Evolutionary conservation across 2,329 filamentous ascomycete genomes (phyloP), one percentile per base, ranked within the genome.

Genomic region (Trichoderma sp.): DNA sequence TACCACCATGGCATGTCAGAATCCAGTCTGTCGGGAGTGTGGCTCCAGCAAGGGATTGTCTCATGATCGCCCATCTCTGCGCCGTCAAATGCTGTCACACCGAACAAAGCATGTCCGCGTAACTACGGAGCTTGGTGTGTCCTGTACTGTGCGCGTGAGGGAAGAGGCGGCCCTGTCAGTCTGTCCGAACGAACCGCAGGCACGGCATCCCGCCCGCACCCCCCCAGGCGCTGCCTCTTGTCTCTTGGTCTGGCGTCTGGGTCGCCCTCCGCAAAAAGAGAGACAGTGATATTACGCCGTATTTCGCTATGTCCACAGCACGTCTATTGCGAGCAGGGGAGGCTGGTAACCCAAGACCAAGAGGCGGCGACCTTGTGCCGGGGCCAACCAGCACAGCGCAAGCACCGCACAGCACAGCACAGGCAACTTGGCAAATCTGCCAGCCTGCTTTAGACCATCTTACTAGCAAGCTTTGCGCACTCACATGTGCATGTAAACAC

Each of bases 41-140:
- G 71, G 71, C 66, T 70, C 71, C 67, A 65, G 70, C 66, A 72
- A 70, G 71, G 71, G 71, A 70, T 60, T 72, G 71, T 72, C 71
- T 70, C 71, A 72, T 72, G 71, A 72, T 72, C 66, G 56, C 24
- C 71, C 58, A 64, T 70, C n/a, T 57, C 65, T 70, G 71, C 71
- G 43, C 70, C 61, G 56, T 69, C 70, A 53, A 60, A 51, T 70
- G 66, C 66, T 62, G 66, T 70, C 66, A 70, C 66, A 53, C 66
- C 66, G 57, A 70, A 32, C 26, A 47, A 58, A 43, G 39, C 56
- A 36, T 58, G 71, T 70, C 63, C 57, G 66, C 61, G 71, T 65
- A 63, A 56, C 47, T 36, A 68, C 43, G 62, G 57, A 70, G 66
- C 57, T 47, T 15, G 32, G 21, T 11, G 8, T n/a, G n/a, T 7